Conservation (phyloP, 2,329 filamentous ascomycete species). For the Arthrinium phaeospermum region DNA sequence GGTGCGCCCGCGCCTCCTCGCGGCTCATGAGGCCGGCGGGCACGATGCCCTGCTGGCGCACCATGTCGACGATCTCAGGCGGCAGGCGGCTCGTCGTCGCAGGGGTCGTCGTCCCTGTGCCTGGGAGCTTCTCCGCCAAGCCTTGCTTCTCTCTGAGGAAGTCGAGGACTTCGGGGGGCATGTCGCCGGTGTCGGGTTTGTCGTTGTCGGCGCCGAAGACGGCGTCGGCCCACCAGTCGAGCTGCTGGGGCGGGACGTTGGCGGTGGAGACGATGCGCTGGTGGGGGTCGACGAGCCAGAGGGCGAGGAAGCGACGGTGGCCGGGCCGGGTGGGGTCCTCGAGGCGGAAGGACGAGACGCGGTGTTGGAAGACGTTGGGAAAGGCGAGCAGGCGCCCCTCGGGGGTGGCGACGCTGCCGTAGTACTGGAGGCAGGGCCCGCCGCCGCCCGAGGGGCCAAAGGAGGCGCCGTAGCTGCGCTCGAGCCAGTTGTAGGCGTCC, state of each 20-base stretch:
- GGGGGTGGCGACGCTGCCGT: conserved; percentile 31
- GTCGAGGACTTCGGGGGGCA: conserved; percentile 22
- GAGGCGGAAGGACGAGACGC: conserved; percentile 53
- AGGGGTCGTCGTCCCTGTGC: not conserved
- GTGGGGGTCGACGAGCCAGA: conserved; percentile 66
- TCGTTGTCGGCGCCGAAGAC: not conserved
- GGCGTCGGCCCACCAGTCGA: conserved; percentile 44
- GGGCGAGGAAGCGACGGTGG: conserved; percentile 63
- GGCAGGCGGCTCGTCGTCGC: not conserved
- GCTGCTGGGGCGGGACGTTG: conserved; percentile 52
- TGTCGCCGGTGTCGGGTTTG: not conserved
- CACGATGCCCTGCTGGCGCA: conserved; percentile 18
- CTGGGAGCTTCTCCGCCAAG: not conserved
- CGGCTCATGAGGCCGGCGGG: conserved; percentile 20
- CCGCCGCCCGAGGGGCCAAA: not conserved
- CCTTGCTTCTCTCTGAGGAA: conserved; percentile 6
- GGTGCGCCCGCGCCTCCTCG: conserved; percentile 26
- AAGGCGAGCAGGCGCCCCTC: conserved; percentile 34
- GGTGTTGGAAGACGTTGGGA: conserved; percentile 47
- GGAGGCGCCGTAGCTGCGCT: conserved; percentile 17
- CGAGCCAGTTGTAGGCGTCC: conserved; percentile 23
- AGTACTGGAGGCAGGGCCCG: conserved; percentile 27
- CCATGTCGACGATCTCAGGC: conserved; percentile 21
- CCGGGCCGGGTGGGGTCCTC: conserved; percentile 57
- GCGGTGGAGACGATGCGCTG: conserved; percentile 49